These are phyloP conservation scores for Metschnikowia rubicola DNA, from an alignment of 805 yeast genomes.

Conservation along the genomic window DNA sequence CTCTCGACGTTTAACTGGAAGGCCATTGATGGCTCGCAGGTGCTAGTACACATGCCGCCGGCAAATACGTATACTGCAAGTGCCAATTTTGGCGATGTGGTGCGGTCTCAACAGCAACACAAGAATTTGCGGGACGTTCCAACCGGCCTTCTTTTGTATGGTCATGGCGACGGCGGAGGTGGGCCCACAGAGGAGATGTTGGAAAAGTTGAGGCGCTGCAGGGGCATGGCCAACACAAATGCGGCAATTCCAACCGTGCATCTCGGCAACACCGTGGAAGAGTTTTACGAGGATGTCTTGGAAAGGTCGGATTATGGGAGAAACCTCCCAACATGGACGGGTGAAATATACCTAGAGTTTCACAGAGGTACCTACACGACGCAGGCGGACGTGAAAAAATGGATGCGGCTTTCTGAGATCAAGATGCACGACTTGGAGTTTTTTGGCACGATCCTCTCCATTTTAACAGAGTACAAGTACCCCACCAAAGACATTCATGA, in stretches of 20 bases:
- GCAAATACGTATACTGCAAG: slow-evolving; percentile 91
- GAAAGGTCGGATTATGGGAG: slow-evolving; percentile 61
- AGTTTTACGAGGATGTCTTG: slow-evolving; percentile 68
- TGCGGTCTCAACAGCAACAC: slow-evolving; percentile 74
- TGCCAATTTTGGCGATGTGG: slow-evolving; percentile 91
- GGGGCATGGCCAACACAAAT: slow-evolving; percentile 80
- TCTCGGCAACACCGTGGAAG: slow-evolving; percentile 74
- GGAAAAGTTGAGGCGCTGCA: slow-evolving; percentile 85
- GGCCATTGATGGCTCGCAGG: slow-evolving; percentile 90
- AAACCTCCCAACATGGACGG: slow-evolving; percentile 80
- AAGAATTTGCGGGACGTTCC: slow-evolving; percentile 79
- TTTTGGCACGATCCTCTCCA: slow-evolving; percentile 73
- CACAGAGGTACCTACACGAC: slow-evolving; percentile 97
- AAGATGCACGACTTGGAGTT: slow-evolving; percentile 83
- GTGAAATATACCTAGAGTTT: slow-evolving; percentile 90
- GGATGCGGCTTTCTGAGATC: slow-evolving; percentile 73
- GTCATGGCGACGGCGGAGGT: slow-evolving; percentile 98
- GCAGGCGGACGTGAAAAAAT: slow-evolving; percentile 80
- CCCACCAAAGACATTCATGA: slow-evolving; percentile 66
- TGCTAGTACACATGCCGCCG: slow-evolving; percentile 96
- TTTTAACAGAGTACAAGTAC: slow-evolving; percentile 54
- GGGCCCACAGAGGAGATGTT: slow-evolving; percentile 94
- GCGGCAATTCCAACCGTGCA: slow-evolving; percentile 81
- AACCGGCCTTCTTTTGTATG: slow-evolving; percentile 77
- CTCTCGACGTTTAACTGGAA: slow-evolving; percentile 92